Percentiles rank a stretch among this genome's conserved stretches.
phyloP scores from a whole-genome alignment of 2,329 filamentous ascomycete species.

The Arthroderma sp. region DNA sequence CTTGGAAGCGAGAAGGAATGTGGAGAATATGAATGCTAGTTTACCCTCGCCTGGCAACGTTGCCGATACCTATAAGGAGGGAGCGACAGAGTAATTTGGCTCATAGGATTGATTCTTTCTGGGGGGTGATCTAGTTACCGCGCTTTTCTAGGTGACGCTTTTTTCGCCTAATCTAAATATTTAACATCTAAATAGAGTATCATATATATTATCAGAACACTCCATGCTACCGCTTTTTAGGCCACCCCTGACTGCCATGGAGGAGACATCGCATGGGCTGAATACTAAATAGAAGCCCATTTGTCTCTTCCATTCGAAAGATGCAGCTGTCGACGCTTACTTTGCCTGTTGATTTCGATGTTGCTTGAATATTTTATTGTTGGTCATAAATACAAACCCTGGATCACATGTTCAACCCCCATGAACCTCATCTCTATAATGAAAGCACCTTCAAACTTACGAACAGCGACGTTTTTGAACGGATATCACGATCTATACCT shows the following conservation, averaged over 20 bases:
- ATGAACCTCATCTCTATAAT: neutral
- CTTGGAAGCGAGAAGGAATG: conserved; percentile 48
- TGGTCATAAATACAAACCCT: no score
- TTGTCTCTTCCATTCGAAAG: no score
- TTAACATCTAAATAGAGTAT: neutral
- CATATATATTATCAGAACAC: neutral
- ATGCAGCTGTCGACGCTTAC: no score
- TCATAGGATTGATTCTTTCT: neutral
- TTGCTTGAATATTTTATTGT: no score
- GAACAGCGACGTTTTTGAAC: neutral
- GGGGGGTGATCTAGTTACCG: neutral
- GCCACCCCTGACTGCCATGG: neutral
- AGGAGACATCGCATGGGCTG: neutral
- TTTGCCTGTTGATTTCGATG: no score
- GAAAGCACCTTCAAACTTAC: neutral
- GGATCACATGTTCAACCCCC: neutral
- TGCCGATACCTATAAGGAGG: conserved; percentile 25
- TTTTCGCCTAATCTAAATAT: neutral
- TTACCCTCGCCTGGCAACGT: conserved; percentile 22
- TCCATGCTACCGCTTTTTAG: neutral
- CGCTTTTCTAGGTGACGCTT: neutral
- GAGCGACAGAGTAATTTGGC: conserved; percentile 26
- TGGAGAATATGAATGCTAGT: conserved; percentile 40
- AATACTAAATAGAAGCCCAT: neutral
- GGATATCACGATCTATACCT: neutral